phyloP scores from a whole-genome alignment of 306 rosid species.

The Sphenostylis stenocarpa region DNA sequence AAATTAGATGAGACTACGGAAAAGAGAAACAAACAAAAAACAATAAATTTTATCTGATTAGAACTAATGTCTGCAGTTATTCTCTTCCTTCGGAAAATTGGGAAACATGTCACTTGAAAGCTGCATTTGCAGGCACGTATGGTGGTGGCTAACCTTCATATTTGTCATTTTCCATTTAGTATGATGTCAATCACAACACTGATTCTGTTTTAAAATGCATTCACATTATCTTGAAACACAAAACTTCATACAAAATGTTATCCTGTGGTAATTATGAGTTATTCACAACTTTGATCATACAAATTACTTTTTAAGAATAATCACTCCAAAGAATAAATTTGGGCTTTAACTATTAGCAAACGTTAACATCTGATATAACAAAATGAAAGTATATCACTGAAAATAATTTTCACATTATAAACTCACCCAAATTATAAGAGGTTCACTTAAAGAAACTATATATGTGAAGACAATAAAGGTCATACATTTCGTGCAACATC shows the following conservation, averaged over 20 bases:
- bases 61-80: conserved; percentile 29
- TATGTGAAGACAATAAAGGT: neutral
- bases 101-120: conserved; percentile 53
- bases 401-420: neutral
- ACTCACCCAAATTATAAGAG: neutral
- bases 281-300: neutral
- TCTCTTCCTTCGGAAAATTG: conserved; percentile 33
- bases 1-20: conserved; percentile 33
- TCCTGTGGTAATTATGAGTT: neutral
- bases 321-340: neutral
- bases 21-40: conserved; percentile 52
- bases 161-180: conserved; percentile 43
- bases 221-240: neutral
- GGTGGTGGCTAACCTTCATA: conserved; percentile 38
- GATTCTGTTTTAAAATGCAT: neutral
- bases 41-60: conserved; percentile 36
- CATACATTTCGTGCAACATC: neutral
- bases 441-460: neutral
- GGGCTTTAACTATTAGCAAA: neutral
- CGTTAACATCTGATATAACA: too few species aligned
- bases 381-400: neutral
- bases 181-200: conserved; percentile 39
- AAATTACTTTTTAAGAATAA: neutral
- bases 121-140: conserved; percentile 65
- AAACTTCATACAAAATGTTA: neutral